Evolutionary conservation across 2,329 filamentous ascomycete species (phyloP), one percentile per base, ranked within the genome.

Genomic region (Decorospora gaudefroyi): DNA sequence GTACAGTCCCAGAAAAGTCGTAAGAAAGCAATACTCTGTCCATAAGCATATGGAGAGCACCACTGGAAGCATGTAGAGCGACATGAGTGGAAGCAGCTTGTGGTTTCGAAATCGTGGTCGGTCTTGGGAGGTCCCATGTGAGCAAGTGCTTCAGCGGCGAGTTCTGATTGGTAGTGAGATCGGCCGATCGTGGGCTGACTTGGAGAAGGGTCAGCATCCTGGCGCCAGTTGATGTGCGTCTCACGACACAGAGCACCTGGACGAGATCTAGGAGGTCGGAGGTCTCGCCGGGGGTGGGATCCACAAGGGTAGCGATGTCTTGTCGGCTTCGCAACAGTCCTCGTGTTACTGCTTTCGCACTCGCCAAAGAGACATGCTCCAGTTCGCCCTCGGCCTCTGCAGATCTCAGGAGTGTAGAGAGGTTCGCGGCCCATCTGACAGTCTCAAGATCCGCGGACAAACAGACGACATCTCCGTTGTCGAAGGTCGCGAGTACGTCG

Each of bases 1-100:
- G 85, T 5, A 86, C 72, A 11, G 80, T 80, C 10, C 78, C 76
- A 11, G 79, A 80, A 22, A 90, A 70, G 49, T 88, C 82, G 64
- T 84, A 88, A 2, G 83, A 80, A 17, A 74, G 76, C 12, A 91
- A 72, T 1, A 64, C 70, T 8, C 77, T 78, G 15, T 75, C 71
- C 10, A 73, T 64, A 1, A 88, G 74, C 59, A 85, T 78, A 46
- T 87, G 77, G 3, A 91, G 70, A 26, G 78, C 76, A 9, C 86
- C 87, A 2, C 82, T 80, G 13, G 79, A 78, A 16, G 82, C 71
- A 51, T 90, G 82, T 1, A 89, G 69, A 19, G 79, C 77, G 57
- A 81, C 85, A 6, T 55, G 53, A 4, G 59, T 34, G 13, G 51
- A 38, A 3, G 42, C 23, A 6, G 42, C 15, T 18, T 46, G 44